Evolutionary conservation across 163 green algal genomes (phyloP).

Genomic region (Dunaliella salina): DNA sequence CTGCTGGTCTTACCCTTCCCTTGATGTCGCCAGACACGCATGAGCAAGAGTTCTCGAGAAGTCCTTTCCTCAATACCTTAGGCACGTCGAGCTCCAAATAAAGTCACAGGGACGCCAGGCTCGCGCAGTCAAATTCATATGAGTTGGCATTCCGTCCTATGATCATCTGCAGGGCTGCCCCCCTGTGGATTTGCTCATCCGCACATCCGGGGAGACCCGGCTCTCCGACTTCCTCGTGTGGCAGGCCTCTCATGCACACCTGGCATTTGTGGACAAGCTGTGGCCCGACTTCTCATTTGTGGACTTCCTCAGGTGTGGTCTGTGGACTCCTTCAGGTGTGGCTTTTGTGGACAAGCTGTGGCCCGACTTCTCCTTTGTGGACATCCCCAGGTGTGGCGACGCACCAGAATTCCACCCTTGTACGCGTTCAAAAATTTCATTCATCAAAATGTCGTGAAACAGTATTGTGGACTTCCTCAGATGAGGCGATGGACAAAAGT

Average conservation of each 20-base stretch:
- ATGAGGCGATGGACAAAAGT: slow-evolving; percentile 10
- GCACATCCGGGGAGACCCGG: slow-evolving; percentile 84
- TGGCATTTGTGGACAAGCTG: slow-evolving; percentile 63
- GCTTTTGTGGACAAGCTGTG: slow-evolving; percentile 64
- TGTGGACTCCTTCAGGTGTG: slow-evolving; percentile 45
- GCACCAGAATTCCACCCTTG: too few species aligned
- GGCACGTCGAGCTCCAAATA: too few species aligned
- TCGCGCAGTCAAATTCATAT: too few species aligned
- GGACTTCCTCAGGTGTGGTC: slow-evolving; percentile 57
- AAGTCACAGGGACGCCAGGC: too few species aligned
- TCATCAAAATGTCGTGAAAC: too few species aligned
- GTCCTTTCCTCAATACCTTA: too few species aligned
- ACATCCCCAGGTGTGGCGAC: slow-evolving; percentile 58
- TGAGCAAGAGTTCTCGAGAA: too few species aligned
- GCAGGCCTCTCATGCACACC: slow-evolving; percentile 64
- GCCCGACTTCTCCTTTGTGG: slow-evolving; percentile 67
- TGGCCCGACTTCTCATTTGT: slow-evolving; percentile 75
- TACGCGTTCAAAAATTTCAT: too few species aligned
- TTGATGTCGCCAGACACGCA: too few species aligned
- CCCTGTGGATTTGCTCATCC: slow-evolving; percentile 76
- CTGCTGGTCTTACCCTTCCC: too few species aligned
- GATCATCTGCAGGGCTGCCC: slow-evolving; percentile 34
- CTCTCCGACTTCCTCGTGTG: slow-evolving; percentile 91
- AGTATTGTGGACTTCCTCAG: slow-evolving; percentile 60
- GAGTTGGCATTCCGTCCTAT: too few species aligned